These are phyloP conservation scores for Gossypium sturtianum DNA, from an alignment of 345 rosid genomes.

Conservation along the genomic window DNA sequence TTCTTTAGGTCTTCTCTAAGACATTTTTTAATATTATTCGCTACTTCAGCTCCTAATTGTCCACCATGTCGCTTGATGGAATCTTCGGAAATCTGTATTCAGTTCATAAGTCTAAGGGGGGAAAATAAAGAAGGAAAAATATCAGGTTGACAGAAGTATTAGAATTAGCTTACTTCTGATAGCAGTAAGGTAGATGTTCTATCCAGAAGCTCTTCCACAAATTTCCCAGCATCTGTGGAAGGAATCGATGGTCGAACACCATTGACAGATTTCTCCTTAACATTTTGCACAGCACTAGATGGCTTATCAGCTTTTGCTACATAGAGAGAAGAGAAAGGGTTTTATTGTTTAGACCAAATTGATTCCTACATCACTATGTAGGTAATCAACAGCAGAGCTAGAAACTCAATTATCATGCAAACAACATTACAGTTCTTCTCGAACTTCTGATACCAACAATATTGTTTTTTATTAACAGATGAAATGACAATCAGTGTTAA, in stretches of 20 bases:
- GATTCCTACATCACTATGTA: background rate
- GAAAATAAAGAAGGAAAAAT: background rate
- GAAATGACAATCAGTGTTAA: background rate
- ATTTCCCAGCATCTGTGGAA: slow-evolving; percentile 43
- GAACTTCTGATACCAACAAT: background rate
- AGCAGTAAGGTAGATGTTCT: slow-evolving; percentile 52
- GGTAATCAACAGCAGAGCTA: background rate
- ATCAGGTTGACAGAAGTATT: background rate
- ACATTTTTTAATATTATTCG: slow-evolving; percentile 41
- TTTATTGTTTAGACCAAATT: background rate
- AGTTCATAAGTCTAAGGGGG: background rate
- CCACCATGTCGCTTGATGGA: slow-evolving; percentile 37
- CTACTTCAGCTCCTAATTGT: slow-evolving; percentile 39
- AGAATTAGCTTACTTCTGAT: slow-evolving; percentile 40
- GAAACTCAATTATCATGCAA: background rate
- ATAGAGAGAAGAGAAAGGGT: slow-evolving; percentile 3
- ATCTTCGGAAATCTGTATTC: slow-evolving; percentile 45
- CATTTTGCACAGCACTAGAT: slow-evolving; percentile 29
- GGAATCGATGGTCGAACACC: slow-evolving; percentile 18
- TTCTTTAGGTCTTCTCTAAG: slow-evolving; percentile 52
- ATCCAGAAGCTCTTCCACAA: slow-evolving; percentile 64
- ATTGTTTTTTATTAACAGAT: background rate
- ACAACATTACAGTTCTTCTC: background rate
- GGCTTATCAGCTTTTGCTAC: slow-evolving; percentile 52
- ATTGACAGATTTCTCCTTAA: slow-evolving; percentile 25